Evolutionary conservation across 2,329 filamentous ascomycete genomes (phyloP).

Genomic region (Aureobasidium sp.): DNA sequence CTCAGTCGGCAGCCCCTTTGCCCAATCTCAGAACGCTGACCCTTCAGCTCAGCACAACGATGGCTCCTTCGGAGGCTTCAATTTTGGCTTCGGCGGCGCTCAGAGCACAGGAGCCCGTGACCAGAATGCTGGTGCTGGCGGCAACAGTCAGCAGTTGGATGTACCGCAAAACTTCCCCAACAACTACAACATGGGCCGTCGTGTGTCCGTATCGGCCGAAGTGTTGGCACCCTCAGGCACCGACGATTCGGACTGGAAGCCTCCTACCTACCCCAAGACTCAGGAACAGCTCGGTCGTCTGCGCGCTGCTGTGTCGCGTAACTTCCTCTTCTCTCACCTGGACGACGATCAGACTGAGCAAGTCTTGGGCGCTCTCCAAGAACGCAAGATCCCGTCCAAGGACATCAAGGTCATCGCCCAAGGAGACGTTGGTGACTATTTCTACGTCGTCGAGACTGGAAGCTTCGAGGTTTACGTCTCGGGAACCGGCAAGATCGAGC

Average conservation of each 20-base stretch:
- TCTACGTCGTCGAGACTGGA: slow-evolving; percentile 92
- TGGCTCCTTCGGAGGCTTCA: slow-evolving; percentile 29
- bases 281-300: slow-evolving; percentile 72
- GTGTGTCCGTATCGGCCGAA: slow-evolving; percentile 94
- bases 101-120: slow-evolving; percentile 27
- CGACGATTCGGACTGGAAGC: slow-evolving; percentile 82
- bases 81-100: slow-evolving; percentile 20
- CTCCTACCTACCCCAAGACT: slow-evolving; percentile 77
- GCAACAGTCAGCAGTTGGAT: slow-evolving; percentile 34
- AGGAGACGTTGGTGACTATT: slow-evolving; percentile 92
- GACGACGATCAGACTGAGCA: slow-evolving; percentile 87
- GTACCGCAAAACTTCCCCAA: slow-evolving; percentile 65
- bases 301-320: slow-evolving; percentile 71
- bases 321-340: slow-evolving; percentile 89
- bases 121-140: slow-evolving; percentile 34
- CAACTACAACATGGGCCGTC: slow-evolving; percentile 88
- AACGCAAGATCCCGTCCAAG: slow-evolving; percentile 92
- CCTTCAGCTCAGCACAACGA: slow-evolving; percentile 15
- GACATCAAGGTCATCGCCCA: slow-evolving; percentile 87
- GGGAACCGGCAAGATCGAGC: slow-evolving; percentile 62
- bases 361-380: slow-evolving; percentile 81
- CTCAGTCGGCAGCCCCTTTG: slow-evolving; percentile 23
- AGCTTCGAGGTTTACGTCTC: slow-evolving; percentile 90
- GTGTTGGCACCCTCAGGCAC: slow-evolving; percentile 82
- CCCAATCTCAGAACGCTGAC: slow-evolving; percentile 16